Evolutionary conservation across 2,329 filamentous ascomycete species (phyloP).

Genomic region (Fonsecaea monophora): DNA sequence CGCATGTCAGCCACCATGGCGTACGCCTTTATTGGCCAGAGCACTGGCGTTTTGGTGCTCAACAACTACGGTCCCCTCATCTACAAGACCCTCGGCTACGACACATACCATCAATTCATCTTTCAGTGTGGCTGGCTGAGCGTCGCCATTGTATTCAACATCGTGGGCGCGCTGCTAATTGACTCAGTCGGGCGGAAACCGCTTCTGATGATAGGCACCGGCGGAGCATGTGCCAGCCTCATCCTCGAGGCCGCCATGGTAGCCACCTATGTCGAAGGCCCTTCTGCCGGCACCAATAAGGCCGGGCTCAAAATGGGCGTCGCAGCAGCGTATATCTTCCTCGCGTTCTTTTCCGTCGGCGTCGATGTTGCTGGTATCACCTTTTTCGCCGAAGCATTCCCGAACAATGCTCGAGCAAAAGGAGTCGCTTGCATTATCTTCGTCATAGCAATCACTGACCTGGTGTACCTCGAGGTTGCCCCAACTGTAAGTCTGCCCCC

Average conservation of each 20-base stretch:
- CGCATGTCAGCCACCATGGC: no score
- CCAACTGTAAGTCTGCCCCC: conserved; percentile 21
- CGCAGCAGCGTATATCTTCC: conserved; percentile 50
- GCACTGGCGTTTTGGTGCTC: conserved; percentile 22
- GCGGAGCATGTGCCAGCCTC: conserved; percentile 21
- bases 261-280: conserved; percentile 42
- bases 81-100: conserved; percentile 27
- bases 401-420: conserved; percentile 23
- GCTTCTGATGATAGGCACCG: conserved; percentile 39
- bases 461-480: conserved; percentile 15
- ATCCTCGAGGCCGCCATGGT: conserved; percentile 41
- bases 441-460: conserved; percentile 10
- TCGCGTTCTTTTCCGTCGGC: conserved; percentile 49
- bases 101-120: conserved; percentile 20
- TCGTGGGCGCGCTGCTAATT: conserved; percentile 27
- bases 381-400: conserved; percentile 28
- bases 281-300: conserved; percentile 31
- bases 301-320: conserved; percentile 45
- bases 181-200: conserved; percentile 38
- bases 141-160: conserved; percentile 22
- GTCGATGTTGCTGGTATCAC: conserved; percentile 22
- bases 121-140: conserved; percentile 31
- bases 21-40: no score
- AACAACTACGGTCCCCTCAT: conserved; percentile 33
- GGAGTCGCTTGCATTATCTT: conserved; percentile 21